These are phyloP conservation scores for Porogramme epimiltina DNA, from an alignment of 1,284 basidiomycete species.

Conservation along the genomic window DNA sequence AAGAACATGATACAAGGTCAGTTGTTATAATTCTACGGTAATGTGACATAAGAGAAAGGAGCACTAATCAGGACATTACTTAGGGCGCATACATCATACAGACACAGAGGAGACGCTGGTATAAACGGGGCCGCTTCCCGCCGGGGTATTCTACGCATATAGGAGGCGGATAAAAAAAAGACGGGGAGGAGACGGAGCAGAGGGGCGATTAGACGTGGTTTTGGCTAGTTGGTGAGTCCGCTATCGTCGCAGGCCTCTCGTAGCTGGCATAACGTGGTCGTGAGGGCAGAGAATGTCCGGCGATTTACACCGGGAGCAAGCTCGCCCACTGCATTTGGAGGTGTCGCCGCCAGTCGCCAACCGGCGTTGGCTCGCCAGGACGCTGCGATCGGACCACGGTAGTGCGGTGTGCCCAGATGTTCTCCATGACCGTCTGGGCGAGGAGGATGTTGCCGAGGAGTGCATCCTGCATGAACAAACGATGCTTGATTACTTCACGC, in stretches of 20 bases:
- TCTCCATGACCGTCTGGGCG: slow-evolving; percentile 44
- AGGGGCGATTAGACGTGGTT: slow-evolving; percentile 6
- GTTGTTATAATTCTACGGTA: slow-evolving; percentile 5
- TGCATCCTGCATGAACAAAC: slow-evolving; percentile 55
- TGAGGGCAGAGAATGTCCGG: neutral
- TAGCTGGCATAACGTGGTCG: neutral
- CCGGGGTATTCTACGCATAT: slow-evolving; percentile 14
- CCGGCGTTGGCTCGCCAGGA: slow-evolving; percentile 34
- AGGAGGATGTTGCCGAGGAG: slow-evolving; percentile 65
- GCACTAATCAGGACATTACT: slow-evolving; percentile 11
- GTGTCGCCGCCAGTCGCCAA: slow-evolving; percentile 65
- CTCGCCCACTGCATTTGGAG: slow-evolving; percentile 55
- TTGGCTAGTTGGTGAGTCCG: slow-evolving; percentile 11
- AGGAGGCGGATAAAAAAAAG: neutral
- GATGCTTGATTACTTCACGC: slow-evolving; percentile 61
- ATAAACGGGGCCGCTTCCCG: slow-evolving; percentile 3
- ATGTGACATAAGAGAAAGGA: slow-evolving; percentile 4
- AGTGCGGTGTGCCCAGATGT: slow-evolving; percentile 63
- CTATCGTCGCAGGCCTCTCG: neutral
- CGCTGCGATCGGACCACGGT: slow-evolving; percentile 9
- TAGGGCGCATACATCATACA: slow-evolving; percentile 7
- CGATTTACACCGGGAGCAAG: slow-evolving; percentile 51
- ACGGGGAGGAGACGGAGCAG: neutral
- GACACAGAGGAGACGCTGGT: neutral
- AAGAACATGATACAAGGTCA: slow-evolving; percentile 2